Evolutionary conservation across 768 basidiomycete genomes (phyloP).

Genomic region (Mycena leptocephala): DNA sequence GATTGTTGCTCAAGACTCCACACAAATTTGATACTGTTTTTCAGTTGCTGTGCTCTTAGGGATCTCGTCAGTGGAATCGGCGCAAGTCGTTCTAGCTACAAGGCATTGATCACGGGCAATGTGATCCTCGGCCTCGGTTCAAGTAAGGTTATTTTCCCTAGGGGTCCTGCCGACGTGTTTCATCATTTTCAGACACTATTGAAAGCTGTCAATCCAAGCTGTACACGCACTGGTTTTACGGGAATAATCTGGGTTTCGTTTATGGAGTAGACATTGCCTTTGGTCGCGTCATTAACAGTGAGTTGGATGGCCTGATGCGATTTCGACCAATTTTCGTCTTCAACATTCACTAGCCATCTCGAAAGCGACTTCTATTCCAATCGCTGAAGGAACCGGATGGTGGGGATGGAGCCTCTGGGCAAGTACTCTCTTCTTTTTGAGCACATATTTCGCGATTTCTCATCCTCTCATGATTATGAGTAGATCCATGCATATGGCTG

Average conservation of each 20-base stretch:
- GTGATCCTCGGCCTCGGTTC: constrained; percentile 21
- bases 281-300: constrained; percentile 13
- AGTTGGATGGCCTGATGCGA: background rate
- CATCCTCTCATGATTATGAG: background rate
- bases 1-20: background rate
- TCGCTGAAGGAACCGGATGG: constrained; percentile 21
- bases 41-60: background rate
- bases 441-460: background rate
- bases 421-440: background rate
- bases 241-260: constrained; percentile 15
- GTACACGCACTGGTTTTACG: constrained; percentile 26
- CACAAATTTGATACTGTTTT: background rate
- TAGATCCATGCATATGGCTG: constrained; percentile 19
- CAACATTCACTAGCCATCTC: constrained; percentile 9
- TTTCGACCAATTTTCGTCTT: background rate
- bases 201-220: constrained; percentile 19
- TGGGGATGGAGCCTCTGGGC: constrained; percentile 23
- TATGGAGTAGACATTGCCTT: constrained; percentile 20
- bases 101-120: background rate
- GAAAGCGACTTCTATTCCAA: constrained; percentile 21
- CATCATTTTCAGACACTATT: background rate
- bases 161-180: background rate
- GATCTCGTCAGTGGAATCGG: constrained; percentile 12
- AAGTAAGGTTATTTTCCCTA: background rate
- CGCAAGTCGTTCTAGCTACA: constrained; percentile 9